Evolutionary conservation across 257 asterid species (phyloP), one percentile per base, ranked within the genome.

Genomic region (Fraxinus excelsior): DNA sequence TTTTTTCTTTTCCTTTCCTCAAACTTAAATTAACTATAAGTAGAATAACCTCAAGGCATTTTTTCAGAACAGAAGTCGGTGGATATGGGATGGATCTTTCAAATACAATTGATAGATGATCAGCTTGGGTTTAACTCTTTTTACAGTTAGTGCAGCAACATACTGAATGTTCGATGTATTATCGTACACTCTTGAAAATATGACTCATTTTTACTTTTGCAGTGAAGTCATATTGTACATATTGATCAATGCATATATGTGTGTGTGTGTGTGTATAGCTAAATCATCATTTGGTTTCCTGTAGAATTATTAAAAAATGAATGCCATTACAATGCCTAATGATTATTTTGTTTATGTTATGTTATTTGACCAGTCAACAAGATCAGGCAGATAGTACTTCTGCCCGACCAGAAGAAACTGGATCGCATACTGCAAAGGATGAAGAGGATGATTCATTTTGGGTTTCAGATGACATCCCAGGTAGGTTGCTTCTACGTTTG

Each of bases 381-480:
- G 90, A 91, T 72, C 89, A 81, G 86, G 85, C 69, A 78, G 74
- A 84, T 29, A 71, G 77, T 78, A 79, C 86, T 65, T 82, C 96
- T 82, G 62, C 77, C 53, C 83, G 78, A 80, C 72, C 81, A 56
- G 91, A 84, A 72, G 83, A 83, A 76, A 74, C 83, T 67, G 82
- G 76, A 67, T 73, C 82, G 19, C 85, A 58, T 75, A 79, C 86
- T 79, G 76, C 86, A 74, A 81, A 69, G 83, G 87, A 83, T 18
- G 92, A 82, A 75, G 89, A 76, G 71, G 82, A 86, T 78, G 97
- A 90, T 75, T 74, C 81, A n/a, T 95, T 86, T 83, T 91, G 97
- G 98, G 96, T 79, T 72, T 87, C 85, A 72, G 97, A 91, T 78
- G 92, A 92, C 78, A 89, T 93, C 84, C 83, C 91, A 76, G 97